These are phyloP conservation scores for Paratinospora sagittata DNA, from an alignment of 164 flowering plant genomes.

Conservation along the genomic window DNA sequence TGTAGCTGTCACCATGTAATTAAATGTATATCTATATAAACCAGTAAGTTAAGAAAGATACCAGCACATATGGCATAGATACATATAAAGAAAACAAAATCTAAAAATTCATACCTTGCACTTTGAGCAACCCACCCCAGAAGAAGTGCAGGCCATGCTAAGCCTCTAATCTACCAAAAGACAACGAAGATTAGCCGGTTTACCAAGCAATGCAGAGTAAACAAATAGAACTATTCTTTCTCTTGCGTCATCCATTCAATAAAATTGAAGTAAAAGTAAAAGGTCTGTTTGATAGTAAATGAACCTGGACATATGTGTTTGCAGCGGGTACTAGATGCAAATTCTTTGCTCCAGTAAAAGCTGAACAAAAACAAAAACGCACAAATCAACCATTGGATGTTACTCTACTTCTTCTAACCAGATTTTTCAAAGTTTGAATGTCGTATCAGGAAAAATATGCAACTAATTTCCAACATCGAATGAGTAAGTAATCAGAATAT, in stretches of 20 bases:
- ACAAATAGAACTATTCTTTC: too few species aligned
- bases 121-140: conserved; percentile 95
- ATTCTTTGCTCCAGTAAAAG: conserved; percentile 49
- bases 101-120: conserved; percentile 62
- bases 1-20: too few species aligned
- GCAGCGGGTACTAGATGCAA: conserved; percentile 45
- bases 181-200: background rate
- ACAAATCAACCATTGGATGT: too few species aligned
- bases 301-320: conserved; percentile 51
- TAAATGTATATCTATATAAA: too few species aligned
- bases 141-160: conserved; percentile 96
- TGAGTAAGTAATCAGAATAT: too few species aligned
- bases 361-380: conserved; percentile 21
- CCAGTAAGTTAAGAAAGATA: too few species aligned
- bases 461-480: too few species aligned
- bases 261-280: background rate
- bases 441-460: too few species aligned
- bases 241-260: background rate
- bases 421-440: too few species aligned
- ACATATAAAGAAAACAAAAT: background rate
- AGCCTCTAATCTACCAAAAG: conserved; percentile 69
- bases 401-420: too few species aligned
- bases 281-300: background rate
- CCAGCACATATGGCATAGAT: too few species aligned
- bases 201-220: background rate